Conservation (phyloP, 2,329 filamentous ascomycete species). For the Cytospora leucostoma region DNA sequence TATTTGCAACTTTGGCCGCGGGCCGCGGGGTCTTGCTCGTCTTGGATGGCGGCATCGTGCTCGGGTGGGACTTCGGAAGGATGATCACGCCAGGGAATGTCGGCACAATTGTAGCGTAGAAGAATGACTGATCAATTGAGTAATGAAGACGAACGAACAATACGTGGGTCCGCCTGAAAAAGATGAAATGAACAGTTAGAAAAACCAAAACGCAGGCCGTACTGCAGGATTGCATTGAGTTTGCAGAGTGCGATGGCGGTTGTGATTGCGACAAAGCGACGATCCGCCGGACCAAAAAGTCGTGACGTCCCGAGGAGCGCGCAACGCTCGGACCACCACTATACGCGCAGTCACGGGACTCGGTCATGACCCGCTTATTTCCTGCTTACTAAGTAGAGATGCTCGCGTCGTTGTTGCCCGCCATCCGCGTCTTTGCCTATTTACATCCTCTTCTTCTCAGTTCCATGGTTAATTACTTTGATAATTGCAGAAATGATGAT, state of each 20-base stretch:
- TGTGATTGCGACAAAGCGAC: not conserved
- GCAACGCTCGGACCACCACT: constrained; percentile 25
- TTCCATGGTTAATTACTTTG: too few relatives aligned
- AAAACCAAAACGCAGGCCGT: not conserved
- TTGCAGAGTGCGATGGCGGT: too few relatives aligned
- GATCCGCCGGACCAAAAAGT: constrained; percentile 3
- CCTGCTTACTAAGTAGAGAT: too few relatives aligned
- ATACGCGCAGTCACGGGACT: constrained; percentile 25
- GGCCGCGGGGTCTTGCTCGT: constrained; percentile 12
- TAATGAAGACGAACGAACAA: not conserved
- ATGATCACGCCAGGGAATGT: not conserved
- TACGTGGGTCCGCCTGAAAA: not conserved
- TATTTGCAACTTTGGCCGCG: constrained; percentile 1
- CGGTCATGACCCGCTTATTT: not conserved
- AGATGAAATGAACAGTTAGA: not conserved
- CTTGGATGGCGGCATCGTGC: constrained; percentile 24
- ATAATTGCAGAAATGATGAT: too few relatives aligned
- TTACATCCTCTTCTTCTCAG: too few relatives aligned
- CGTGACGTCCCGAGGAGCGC: constrained; percentile 23
- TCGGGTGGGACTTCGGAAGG: not conserved
- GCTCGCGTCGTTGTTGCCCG: too few relatives aligned
- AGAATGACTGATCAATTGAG: not conserved
- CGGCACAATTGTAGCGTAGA: too few relatives aligned
- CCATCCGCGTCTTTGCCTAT: too few relatives aligned
- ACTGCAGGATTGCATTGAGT: not conserved